phyloP scores from a whole-genome alignment of 2,329 filamentous ascomycete genomes.

The Aureobasidium vineae region DNA sequence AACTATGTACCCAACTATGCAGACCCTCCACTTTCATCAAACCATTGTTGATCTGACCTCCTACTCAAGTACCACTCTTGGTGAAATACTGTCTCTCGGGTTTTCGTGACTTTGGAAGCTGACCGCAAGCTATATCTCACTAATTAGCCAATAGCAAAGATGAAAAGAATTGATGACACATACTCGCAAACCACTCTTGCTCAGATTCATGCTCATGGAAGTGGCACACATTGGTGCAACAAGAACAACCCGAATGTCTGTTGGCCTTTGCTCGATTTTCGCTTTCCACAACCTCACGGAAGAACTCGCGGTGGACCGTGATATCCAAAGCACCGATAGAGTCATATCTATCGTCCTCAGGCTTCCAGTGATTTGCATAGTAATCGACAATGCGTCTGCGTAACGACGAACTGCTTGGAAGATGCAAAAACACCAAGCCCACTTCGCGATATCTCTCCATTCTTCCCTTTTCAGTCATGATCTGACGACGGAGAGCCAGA shows the following conservation, averaged over 20 bases:
- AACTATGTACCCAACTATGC: not conserved
- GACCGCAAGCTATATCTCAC: not conserved
- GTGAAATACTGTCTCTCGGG: not conserved
- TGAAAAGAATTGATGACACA: not conserved
- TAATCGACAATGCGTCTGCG: not conserved
- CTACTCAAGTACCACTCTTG: not conserved
- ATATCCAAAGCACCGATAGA: not conserved
- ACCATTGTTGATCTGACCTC: not conserved
- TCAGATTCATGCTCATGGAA: slow-evolving; percentile 18
- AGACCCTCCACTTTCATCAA: not conserved
- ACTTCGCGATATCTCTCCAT: slow-evolving; percentile 5
- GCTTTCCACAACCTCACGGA: not conserved
- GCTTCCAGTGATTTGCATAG: slow-evolving; percentile 9
- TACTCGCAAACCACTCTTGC: slow-evolving; percentile 21
- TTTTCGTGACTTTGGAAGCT: not conserved
- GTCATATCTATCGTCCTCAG: not conserved
- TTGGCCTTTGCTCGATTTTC: not conserved
- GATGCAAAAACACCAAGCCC: not conserved
- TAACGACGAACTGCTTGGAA: not conserved
- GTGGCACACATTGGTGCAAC: slow-evolving; percentile 10
- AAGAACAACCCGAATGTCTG: not conserved
- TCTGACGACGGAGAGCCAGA: slow-evolving; percentile 7
- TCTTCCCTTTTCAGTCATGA: not conserved
- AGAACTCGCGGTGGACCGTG: not conserved
- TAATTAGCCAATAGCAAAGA: not conserved